Conservation (phyloP, 768 basidiomycete species). For the Lentinula sp. region DNA sequence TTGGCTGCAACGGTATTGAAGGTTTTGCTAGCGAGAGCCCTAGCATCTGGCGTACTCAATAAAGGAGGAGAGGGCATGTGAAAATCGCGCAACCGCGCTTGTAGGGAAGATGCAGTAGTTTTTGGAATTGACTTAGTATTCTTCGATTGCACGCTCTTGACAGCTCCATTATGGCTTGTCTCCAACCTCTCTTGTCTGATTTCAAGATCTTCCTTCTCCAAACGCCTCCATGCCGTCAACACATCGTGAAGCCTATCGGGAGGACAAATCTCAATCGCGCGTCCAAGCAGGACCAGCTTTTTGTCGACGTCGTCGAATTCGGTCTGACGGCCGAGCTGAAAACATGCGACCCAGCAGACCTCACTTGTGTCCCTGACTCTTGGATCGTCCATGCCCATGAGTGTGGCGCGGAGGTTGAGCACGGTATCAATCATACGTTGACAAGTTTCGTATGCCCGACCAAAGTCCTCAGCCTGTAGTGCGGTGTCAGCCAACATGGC, state of each 20-base stretch:
- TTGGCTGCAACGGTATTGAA: constrained; percentile 72
- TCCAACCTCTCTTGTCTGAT: constrained; percentile 38
- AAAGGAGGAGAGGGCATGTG: constrained; percentile 66
- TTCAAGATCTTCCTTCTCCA: constrained; percentile 62
- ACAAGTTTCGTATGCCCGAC: constrained; percentile 63
- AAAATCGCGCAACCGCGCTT: constrained; percentile 57
- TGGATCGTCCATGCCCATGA: constrained; percentile 26
- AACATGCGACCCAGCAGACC: constrained; percentile 88
- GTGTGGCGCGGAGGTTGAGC: constrained; percentile 35
- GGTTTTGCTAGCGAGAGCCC: constrained; percentile 74
- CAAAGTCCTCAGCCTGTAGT: constrained; percentile 75
- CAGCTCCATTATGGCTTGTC: constrained; percentile 14
- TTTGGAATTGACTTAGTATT: constrained; percentile 12
- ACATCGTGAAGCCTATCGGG: constrained; percentile 72
- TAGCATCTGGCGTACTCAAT: constrained; percentile 70
- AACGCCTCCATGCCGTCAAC: constrained; percentile 67
- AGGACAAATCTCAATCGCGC: constrained; percentile 83
- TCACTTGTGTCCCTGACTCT: constrained; percentile 58
- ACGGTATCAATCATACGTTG: constrained; percentile 67
- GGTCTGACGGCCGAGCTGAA: constrained; percentile 78
- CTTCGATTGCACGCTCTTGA: constrained; percentile 4
- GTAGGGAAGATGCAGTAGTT: constrained; percentile 46
- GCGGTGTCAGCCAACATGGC: constrained; percentile 92
- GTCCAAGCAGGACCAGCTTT: constrained; percentile 68
- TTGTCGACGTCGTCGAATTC: constrained; percentile 65